Conservation (phyloP, 768 basidiomycete genomes). For the Kwoniella dendrophila region DNA sequence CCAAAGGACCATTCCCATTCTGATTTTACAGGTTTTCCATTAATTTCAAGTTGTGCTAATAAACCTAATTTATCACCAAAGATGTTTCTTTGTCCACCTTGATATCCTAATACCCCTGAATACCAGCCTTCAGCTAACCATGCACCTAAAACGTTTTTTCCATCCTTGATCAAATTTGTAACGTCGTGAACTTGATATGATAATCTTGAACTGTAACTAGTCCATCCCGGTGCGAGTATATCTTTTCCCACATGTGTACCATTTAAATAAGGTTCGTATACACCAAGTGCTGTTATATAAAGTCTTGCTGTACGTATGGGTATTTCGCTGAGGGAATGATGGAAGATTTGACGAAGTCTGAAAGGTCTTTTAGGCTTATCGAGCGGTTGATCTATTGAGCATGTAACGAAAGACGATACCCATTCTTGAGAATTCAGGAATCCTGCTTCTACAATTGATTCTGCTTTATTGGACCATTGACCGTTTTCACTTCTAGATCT, state of each 20-base stretch:
- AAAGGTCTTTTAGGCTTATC: slow-evolving; percentile 27
- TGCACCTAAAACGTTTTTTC: slow-evolving; percentile 5
- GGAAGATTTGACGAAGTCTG: slow-evolving; percentile 9
- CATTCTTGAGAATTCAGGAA: slow-evolving; percentile 26
- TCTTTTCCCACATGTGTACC: slow-evolving; percentile 31
- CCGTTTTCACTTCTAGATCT: slow-evolving; percentile 25
- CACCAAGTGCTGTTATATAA: slow-evolving; percentile 36
- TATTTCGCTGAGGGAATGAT: neutral
- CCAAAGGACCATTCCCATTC: slow-evolving; percentile 27
- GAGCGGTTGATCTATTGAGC: neutral
- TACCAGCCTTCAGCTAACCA: slow-evolving; percentile 36
- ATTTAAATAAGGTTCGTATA: slow-evolving; percentile 37
- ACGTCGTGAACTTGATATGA: slow-evolving; percentile 37
- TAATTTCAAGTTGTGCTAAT: slow-evolving; percentile 39
- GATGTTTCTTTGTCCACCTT: slow-evolving; percentile 22
- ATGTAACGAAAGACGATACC: slow-evolving; percentile 18
- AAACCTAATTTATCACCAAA: slow-evolving; percentile 35
- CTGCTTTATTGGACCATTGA: neutral
- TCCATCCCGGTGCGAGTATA: slow-evolving; percentile 39
- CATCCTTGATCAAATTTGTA: slow-evolving; percentile 6
- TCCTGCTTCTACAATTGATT: slow-evolving; percentile 14
- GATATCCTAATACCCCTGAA: slow-evolving; percentile 18
- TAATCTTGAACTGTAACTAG: slow-evolving; percentile 29
- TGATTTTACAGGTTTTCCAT: slow-evolving; percentile 19
- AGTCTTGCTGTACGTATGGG: slow-evolving; percentile 22